Conservation (phyloP, 2,329 filamentous ascomycete genomes). For the Orbilia brochopaga region DNA sequence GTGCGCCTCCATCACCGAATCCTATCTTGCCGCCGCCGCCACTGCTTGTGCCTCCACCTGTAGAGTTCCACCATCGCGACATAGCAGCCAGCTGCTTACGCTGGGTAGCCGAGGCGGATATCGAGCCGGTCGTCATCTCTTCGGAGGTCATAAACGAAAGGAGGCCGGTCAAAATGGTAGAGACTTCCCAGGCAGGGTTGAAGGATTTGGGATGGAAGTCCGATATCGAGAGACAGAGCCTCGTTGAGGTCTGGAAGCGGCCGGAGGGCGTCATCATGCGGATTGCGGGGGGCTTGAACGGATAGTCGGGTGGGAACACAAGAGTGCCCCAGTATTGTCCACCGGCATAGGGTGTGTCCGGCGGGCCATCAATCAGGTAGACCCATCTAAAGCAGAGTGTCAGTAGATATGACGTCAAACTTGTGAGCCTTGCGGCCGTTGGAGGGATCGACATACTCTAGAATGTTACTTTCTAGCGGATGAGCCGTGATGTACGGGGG, state of each 20-base stretch:
- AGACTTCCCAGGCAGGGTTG: constrained; percentile 98
- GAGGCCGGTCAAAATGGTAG: constrained; percentile 91
- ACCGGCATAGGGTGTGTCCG: constrained; percentile 88
- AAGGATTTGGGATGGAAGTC: constrained; percentile 98
- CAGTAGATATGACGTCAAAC: neutral
- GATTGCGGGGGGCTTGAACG: constrained; percentile 94
- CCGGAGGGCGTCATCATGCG: constrained; percentile 98
- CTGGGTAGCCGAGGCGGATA: constrained; percentile 77
- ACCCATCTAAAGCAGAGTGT: constrained; percentile 71
- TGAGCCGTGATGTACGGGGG: constrained; percentile 88
- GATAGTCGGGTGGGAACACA: constrained; percentile 93
- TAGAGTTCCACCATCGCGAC: constrained; percentile 95
- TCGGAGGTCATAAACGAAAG: constrained; percentile 98
- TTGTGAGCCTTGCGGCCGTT: neutral
- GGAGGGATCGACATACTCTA: constrained; percentile 68
- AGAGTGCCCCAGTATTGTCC: constrained; percentile 99
- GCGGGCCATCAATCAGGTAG: constrained; percentile 92
- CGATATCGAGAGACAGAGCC: constrained; percentile 91
- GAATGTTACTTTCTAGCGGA: constrained; percentile 86
- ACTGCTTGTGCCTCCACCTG: constrained; percentile 78
- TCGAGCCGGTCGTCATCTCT: constrained; percentile 95
- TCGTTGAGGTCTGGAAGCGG: constrained; percentile 89
- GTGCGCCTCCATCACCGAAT: constrained; percentile 84
- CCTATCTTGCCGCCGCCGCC: constrained; percentile 67
- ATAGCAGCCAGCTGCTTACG: constrained; percentile 76